Conservation (phyloP, 1,139 yeast genomes). For the Candida freyschussii region DNA sequence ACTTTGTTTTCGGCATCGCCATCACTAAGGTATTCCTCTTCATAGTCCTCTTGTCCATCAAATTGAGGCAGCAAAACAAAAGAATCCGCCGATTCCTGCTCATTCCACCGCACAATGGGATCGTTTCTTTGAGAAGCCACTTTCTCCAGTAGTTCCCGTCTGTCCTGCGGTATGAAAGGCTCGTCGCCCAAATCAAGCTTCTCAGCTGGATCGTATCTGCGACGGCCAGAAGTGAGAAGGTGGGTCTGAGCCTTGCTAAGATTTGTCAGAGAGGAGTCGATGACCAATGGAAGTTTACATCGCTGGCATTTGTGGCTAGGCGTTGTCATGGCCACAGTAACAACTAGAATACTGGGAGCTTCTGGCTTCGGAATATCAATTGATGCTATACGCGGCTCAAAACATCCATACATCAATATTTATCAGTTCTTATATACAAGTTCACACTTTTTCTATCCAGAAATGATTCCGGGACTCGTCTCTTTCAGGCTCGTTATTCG, state of each 20-base stretch:
- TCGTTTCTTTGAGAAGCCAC: slow-evolving; percentile 13
- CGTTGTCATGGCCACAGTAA: no score
- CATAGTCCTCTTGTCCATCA: slow-evolving; percentile 21
- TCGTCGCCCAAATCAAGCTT: slow-evolving; percentile 17
- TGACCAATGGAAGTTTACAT: slow-evolving; percentile 52
- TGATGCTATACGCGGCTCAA: no score
- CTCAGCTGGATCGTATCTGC: slow-evolving; percentile 21
- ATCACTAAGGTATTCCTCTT: slow-evolving; percentile 14
- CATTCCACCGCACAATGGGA: slow-evolving; percentile 13
- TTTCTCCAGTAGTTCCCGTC: slow-evolving; percentile 30
- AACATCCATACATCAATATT: no score
- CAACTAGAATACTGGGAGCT: no score
- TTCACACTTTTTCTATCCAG: slow-evolving; percentile 24
- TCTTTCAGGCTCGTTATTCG: slow-evolving; percentile 8
- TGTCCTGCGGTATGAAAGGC: slow-evolving; percentile 31
- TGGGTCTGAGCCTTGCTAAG: slow-evolving; percentile 50
- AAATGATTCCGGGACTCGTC: slow-evolving; percentile 16
- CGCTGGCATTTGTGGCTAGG: slow-evolving; percentile 42
- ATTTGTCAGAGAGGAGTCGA: slow-evolving; percentile 50
- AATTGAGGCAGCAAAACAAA: slow-evolving; percentile 28
- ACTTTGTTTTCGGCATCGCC: slow-evolving; percentile 21
- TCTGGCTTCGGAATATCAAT: no score
- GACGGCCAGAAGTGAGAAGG: slow-evolving; percentile 34
- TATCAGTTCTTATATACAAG: not conserved
- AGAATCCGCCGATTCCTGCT: slow-evolving; percentile 22